Percentiles rank a stretch among this genome's conserved stretches.
Conservation (phyloP, 805 yeast genomes). For the Jamesozyma gamospora region DNA sequence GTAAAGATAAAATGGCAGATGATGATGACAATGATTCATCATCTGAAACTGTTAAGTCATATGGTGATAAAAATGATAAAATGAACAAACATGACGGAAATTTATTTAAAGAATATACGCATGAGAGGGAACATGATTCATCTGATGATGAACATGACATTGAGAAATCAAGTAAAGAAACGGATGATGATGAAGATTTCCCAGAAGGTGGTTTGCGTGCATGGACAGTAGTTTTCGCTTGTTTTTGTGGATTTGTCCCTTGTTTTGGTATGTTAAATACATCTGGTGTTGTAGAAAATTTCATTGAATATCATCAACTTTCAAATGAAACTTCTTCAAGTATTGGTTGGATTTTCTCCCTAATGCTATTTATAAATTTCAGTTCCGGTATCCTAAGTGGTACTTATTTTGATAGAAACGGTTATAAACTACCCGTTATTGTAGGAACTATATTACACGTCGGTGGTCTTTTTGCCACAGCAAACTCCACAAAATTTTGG, state of each 20-base stretch:
- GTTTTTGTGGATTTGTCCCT: constrained; percentile 45
- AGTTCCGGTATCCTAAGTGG: constrained; percentile 45
- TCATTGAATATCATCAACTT: constrained; percentile 47
- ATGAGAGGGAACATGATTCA: neutral
- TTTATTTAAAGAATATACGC: constrained; percentile 3
- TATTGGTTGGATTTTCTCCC: constrained; percentile 57
- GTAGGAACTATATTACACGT: constrained; percentile 35
- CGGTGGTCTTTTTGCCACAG: constrained; percentile 43
- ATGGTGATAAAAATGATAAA: neutral
- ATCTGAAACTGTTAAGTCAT: too few species aligned
- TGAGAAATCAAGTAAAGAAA: neutral
- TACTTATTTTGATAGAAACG: constrained; percentile 46
- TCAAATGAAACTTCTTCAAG: constrained; percentile 35
- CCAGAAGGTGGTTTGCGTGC: constrained; percentile 58
- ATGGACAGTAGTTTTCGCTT: constrained; percentile 46
- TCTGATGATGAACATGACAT: neutral
- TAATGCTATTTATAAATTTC: constrained; percentile 41
- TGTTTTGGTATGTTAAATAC: constrained; percentile 49
- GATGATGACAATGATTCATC: neutral
- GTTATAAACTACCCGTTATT: constrained; percentile 36
- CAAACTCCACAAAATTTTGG: constrained; percentile 40
- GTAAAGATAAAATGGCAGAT: neutral
- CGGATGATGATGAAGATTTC: constrained; percentile 14
- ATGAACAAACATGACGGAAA: neutral
- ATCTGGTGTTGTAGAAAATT: constrained; percentile 54